phyloP scores from a whole-genome alignment of 1,284 basidiomycete species.

The Ustilago bromivora region DNA sequence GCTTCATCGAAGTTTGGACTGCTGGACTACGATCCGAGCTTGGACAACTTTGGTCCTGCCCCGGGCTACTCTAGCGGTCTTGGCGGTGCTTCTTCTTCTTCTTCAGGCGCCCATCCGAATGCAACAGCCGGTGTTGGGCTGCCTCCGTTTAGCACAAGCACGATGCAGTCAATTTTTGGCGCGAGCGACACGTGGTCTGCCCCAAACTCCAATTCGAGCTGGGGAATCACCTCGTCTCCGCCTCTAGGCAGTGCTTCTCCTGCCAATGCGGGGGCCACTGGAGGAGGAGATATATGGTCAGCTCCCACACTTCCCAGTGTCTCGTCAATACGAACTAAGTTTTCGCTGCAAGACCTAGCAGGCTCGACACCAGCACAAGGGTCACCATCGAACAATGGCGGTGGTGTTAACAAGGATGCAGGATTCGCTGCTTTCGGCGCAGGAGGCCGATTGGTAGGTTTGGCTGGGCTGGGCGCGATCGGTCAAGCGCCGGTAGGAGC shows the following conservation, averaged over 20 bases:
- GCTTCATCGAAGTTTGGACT: conserved; percentile 38
- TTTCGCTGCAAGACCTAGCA: conserved; percentile 26
- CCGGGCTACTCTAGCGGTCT: conserved; percentile 20
- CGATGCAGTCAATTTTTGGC: conserved; percentile 40
- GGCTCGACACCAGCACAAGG: background rate
- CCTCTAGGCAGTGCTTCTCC: conserved; percentile 26
- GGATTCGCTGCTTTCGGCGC: conserved; percentile 21
- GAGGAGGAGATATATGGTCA: conserved; percentile 43
- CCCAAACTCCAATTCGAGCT: conserved; percentile 10
- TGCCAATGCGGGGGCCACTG: background rate
- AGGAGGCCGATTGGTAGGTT: conserved; percentile 7
- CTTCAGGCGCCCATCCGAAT: conserved; percentile 5
- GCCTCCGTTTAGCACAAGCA: conserved; percentile 27
- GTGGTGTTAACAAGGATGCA: background rate
- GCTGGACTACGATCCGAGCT: conserved; percentile 41
- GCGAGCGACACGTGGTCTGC: conserved; percentile 41
- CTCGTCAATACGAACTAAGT: conserved; percentile 24
- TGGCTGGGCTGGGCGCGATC: conserved; percentile 26
- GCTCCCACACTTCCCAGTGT: conserved; percentile 29
- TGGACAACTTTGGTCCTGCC: conserved; percentile 45
- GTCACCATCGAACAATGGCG: background rate
- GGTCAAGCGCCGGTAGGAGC: conserved; percentile 16
- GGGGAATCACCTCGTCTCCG: conserved; percentile 40
- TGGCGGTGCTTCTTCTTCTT: background rate
- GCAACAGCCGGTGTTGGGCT: conserved; percentile 9